Conservation (phyloP, 1,284 basidiomycete species). For the Kalmanozyma brasiliensis region DNA sequence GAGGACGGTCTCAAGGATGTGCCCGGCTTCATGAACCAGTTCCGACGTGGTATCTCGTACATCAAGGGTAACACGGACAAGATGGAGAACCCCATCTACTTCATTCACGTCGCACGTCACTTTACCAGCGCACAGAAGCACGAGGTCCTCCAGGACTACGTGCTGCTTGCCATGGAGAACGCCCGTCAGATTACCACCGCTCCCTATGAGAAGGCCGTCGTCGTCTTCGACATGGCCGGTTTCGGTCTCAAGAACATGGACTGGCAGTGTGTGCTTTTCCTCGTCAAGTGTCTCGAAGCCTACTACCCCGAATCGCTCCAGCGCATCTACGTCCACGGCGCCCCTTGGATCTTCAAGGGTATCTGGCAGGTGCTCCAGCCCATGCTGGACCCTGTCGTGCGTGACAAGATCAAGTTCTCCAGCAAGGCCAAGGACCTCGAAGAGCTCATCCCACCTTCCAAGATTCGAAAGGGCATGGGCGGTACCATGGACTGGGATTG, state of each 20-base stretch:
- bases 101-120: constrained; percentile 67
- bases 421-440: constrained; percentile 62
- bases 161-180: constrained; percentile 66
- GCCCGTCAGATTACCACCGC: constrained; percentile 62
- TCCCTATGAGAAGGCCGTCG: constrained; percentile 64
- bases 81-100: constrained; percentile 66
- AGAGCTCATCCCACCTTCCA: constrained; percentile 57
- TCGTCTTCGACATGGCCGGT: constrained; percentile 66
- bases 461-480: constrained; percentile 66
- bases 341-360: constrained; percentile 68
- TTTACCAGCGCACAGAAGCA: constrained; percentile 66
- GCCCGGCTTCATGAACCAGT: constrained; percentile 67
- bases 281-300: constrained; percentile 67
- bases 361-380: constrained; percentile 67
- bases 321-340: constrained; percentile 66
- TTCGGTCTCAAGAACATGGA: constrained; percentile 68
- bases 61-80: constrained; percentile 65
- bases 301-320: constrained; percentile 68
- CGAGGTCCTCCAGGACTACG: constrained; percentile 66
- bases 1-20: constrained; percentile 67
- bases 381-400: constrained; percentile 66
- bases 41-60: constrained; percentile 68
- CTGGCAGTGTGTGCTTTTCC: constrained; percentile 67
- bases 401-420: constrained; percentile 67
- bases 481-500: constrained; percentile 68